Base-by-base conservation (phyloP, 2,329 filamentous ascomycete genomes). In the Microcyclosporella mali region DNA sequence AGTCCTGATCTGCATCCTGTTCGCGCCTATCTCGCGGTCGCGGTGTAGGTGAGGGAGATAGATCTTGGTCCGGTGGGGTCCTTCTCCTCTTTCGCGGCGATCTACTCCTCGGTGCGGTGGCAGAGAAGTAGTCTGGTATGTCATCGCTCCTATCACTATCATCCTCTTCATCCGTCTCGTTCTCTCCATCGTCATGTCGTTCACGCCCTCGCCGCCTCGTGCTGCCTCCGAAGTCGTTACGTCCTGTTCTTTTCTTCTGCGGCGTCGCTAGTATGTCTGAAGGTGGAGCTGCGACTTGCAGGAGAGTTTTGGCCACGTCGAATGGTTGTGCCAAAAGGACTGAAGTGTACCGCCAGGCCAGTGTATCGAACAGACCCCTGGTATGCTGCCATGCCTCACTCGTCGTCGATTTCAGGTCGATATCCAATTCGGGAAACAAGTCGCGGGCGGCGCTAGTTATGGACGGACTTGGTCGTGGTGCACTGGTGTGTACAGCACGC, bases 281-380 rank as follows among this genome's bases (percentile, higher is more conserved):
- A 4, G 46, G 49, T 29, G 70, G 70, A 40, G 78, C 67, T 51
- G 78, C 79, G 39, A 88, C 80, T 68, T 98, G 92, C 56, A 98
- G 70, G 43, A 97, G 79, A 11, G 84, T 92, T 75, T 95, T 97
- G 60, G 90, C 88, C 45, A 95, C 89, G 71, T 97, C 92, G 65
- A 98, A 97, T 11, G 92, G 92, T 68, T 98, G 92, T 41, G 88
- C 85, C 62, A 95, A 82, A 59, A 97, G 67, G 17, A 95, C 82
- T 45, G 84, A 88, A 11, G 83, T 84, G 69, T 98, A 98, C 62
- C 92, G 90, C 82, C 89, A 94, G 65, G 94, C 63, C 52, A 92
- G 79, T 63, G 89, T 83, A 62, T 97, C 88, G 36, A 95, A 61
- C 47, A 94, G 70, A 50, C 84, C 82, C 61, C 84, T 86, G 33